Base-by-base conservation (phyloP, 148 eudicot genomes). In the Simmondsia chinensis region DNA sequence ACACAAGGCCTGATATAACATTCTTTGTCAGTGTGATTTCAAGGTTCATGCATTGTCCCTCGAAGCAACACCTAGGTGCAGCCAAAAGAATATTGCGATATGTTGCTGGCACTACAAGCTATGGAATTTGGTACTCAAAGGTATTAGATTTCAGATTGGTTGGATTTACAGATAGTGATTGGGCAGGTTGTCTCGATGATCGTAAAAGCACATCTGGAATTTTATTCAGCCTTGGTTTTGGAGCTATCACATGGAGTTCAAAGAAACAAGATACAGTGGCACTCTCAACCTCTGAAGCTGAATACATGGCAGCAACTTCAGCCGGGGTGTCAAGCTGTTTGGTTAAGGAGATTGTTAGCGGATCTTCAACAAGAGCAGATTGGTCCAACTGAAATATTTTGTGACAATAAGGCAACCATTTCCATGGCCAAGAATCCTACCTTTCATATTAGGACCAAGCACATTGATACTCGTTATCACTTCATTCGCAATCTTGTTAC, bases 21-120 rank as follows among this genome's bases (percentile, higher is more conserved):
- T 59, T 29, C 13, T 33, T 49, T 10, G 56, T 58, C 8, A 43
- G 59, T 17, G 28, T n/a, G n/a, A n/a, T n/a, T n/a, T n/a, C n/a
- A n/a, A 28, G 35, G 9, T 39, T 38, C 12, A 39, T 52, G 40
- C 61, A 63, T 7, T 24, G 4, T 10, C 52, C 57, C 1, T 24
- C 51, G 0, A 41, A 41, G 3, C 37, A 56, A 22, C 68, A 63
- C 18, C 33, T 33, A 7, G 49, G 55, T 25, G 57, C 35, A 22
- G 48, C 29, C 1, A 47, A 63, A 8, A 41, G 50, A 54, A 41
- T 55, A 0, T 20, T 55, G 2, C 9, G 35, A 5, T 52, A 39
- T 12, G 7, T 52, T n/a, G 35, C 12, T n/a, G 46, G 46, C 11
- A 41, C 61, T 1, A 11, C 27, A 0, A 20, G 22, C 0, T 41